A percentile compares a stretch with the other conserved stretches of the same genome.
phyloP scores from a whole-genome alignment of 257 asterid genomes.

The Thymus quinquecostatus region DNA sequence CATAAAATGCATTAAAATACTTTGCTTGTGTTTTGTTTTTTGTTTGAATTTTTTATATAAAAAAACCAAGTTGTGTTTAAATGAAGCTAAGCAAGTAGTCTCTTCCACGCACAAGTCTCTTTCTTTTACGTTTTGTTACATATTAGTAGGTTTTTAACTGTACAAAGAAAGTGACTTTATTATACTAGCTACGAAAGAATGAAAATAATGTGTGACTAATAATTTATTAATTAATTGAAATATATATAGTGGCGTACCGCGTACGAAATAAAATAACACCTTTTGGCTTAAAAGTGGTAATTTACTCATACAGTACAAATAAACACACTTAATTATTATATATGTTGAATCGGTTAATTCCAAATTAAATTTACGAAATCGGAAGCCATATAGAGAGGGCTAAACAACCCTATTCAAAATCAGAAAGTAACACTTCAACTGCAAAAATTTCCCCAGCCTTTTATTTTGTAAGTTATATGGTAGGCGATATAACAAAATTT shows the following conservation, averaged over 20 bases:
- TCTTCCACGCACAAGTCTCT: background rate
- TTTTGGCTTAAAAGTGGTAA: background rate
- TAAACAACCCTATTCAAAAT: too few species aligned
- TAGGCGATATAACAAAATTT: too few species aligned
- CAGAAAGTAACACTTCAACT: too few species aligned
- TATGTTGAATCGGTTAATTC: too few species aligned
- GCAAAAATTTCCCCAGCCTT: too few species aligned
- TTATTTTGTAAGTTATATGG: too few species aligned
- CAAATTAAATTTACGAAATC: too few species aligned
- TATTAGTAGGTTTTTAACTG: background rate
- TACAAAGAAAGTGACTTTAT: background rate
- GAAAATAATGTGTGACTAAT: background rate
- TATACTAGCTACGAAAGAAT: background rate
- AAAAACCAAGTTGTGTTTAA: background rate
- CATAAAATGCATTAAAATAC: background rate
- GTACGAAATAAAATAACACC: background rate
- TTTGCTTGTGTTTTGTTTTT: background rate
- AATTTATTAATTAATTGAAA: slow-evolving; percentile 1
- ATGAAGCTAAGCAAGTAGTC: background rate
- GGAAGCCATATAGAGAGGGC: too few species aligned
- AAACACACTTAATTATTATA: too few species aligned
- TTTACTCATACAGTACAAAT: background rate
- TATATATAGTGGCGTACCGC: background rate
- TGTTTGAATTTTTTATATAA: background rate
- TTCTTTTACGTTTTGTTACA: background rate